Conservation (phyloP, 2,329 filamentous ascomycete genomes). For the Grosmannia serpens region DNA sequence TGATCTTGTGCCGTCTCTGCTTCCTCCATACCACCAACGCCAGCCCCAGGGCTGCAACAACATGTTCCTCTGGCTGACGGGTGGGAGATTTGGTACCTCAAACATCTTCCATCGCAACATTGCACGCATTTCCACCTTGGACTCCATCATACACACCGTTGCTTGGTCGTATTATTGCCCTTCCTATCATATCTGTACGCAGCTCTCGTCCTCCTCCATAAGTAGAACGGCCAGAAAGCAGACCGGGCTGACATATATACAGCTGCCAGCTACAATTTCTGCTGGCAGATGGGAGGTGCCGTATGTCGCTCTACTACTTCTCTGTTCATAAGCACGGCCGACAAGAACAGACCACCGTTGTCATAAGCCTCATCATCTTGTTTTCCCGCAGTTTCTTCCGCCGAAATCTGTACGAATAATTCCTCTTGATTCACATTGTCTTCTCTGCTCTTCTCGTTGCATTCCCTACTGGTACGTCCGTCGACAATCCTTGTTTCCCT, state of each 20-base stretch:
- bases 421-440: slow-evolving; percentile 30
- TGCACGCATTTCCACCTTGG: slow-evolving; percentile 47
- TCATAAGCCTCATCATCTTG: slow-evolving; percentile 32
- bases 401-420: slow-evolving; percentile 38
- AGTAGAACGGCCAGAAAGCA: too few relatives aligned
- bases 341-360: slow-evolving; percentile 21
- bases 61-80: slow-evolving; percentile 47
- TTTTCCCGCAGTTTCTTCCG: slow-evolving; percentile 42
- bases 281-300: neutral
- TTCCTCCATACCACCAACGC: slow-evolving; percentile 1
- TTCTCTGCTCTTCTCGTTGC: slow-evolving; percentile 28
- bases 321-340: neutral
- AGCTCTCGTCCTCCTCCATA: neutral
- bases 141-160: slow-evolving; percentile 51
- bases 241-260: neutral
- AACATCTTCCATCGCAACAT: slow-evolving; percentile 58
- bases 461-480: slow-evolving; percentile 15
- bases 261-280: neutral
- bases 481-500: neutral
- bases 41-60: slow-evolving; percentile 19
- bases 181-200: neutral
- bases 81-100: slow-evolving; percentile 56
- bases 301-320: neutral
- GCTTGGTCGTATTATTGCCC: slow-evolving; percentile 34
- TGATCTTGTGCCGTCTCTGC: slow-evolving; percentile 1